Conservation (phyloP, 805 yeast genomes). For the Kluyveromyces starmeri region DNA sequence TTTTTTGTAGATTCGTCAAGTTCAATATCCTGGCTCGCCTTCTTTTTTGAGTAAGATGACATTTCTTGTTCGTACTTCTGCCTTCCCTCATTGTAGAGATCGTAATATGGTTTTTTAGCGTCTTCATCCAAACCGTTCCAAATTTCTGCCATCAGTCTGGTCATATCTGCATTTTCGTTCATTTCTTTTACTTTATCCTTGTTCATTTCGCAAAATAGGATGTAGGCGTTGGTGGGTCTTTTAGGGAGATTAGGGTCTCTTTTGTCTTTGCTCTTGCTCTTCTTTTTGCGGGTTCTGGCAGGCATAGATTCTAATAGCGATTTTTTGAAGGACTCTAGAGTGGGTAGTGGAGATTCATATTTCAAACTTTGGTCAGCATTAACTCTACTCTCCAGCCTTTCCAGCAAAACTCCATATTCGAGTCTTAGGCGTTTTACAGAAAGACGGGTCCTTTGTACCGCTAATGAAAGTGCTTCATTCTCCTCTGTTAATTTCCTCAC, state of each 20-base stretch:
- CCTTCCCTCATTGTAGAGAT: constrained; percentile 70
- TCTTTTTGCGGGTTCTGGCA: constrained; percentile 27
- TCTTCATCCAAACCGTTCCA: constrained; percentile 73
- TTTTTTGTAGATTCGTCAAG: constrained; percentile 9
- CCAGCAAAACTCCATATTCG: constrained; percentile 74
- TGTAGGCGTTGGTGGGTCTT: constrained; percentile 83
- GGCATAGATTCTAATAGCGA: constrained; percentile 16
- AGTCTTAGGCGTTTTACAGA: constrained; percentile 71
- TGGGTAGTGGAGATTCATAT: constrained; percentile 26
- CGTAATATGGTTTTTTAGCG: constrained; percentile 62
- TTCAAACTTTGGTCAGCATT: constrained; percentile 25
- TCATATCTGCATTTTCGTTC: constrained; percentile 54
- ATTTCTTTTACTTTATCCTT: constrained; percentile 60
- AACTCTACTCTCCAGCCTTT: constrained; percentile 60
- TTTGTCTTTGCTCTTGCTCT: constrained; percentile 27
- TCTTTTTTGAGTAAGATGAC: constrained; percentile 36
- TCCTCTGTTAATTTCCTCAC: constrained; percentile 65
- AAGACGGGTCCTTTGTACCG: constrained; percentile 67
- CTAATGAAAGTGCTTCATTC: constrained; percentile 67
- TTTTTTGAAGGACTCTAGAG: constrained; percentile 21
- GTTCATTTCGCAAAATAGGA: constrained; percentile 79
- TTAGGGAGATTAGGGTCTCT: constrained; percentile 84
- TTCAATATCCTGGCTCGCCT: constrained; percentile 13
- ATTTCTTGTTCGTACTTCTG: constrained; percentile 67
- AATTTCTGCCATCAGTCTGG: constrained; percentile 71